Evolutionary conservation across 495 filamentous ascomycete species (phyloP), one percentile per base, ranked within the genome.

Genomic region (Gamarada debralockiae): DNA sequence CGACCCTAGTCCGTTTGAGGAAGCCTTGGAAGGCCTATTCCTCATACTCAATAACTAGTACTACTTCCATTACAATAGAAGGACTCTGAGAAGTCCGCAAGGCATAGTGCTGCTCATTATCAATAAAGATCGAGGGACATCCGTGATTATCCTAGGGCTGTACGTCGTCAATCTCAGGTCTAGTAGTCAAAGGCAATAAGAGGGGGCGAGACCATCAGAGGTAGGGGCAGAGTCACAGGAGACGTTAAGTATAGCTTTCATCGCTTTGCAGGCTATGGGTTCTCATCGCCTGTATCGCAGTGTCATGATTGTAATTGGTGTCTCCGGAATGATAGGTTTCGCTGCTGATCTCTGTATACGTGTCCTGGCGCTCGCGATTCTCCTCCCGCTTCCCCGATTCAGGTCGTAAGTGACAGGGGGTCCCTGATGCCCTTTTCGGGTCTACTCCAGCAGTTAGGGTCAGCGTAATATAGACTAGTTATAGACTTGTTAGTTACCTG

Each of bases 11-110:
- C 18, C 54, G 12, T 47, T 57, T 57, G 48, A 57, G 54, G 31
- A 57, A 47, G 47, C 54, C 48, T 52, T 57, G 40, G 48, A 52
- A 48, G 22, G 54, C 48, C 47, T 29, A 57, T 15, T 57, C 54
- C 42, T 52, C 37, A 47, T 52, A 57, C 27, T 57, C 54, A 24
- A 48, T 48, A 41, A 46, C 23, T 52, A 41, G 48, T 41, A 48
- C 40, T 23, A 15, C 24, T 17, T 53, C 22, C 46, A n/a, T 3
- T 2, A 39, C 24, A 0, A 13, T 15, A 36, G 50, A 22, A 1
- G 41, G 41, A 27, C 40, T 29, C 10, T 10, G 27, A 29, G 27
- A 29, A 10, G 4, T 4, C 10, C 27, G 4, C 5, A 10, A 29
- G 10, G 4, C 27, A 29, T 29, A 10, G 27, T 29, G 27, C n/a